Evolutionary conservation across 331 rosid genomes (phyloP).

Genomic region (Acacia concinna): DNA sequence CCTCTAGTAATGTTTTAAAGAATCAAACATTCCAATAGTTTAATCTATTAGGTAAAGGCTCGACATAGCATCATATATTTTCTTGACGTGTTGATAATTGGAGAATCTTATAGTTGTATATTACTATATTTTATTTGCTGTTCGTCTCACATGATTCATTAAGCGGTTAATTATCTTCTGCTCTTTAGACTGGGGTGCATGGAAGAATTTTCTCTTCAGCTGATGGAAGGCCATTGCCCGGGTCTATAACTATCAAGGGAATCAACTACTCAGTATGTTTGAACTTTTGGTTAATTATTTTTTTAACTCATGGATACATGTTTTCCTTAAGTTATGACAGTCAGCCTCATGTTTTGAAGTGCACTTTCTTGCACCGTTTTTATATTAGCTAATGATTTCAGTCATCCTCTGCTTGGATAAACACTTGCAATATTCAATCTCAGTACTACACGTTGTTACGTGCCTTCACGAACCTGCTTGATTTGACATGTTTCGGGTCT

Average conservation of each 20-base stretch:
- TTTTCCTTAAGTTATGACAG: not conserved
- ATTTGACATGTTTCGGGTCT: slow-evolving; percentile 16
- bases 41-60: not conserved
- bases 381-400: slow-evolving; percentile 10
- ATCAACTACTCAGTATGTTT: slow-evolving; percentile 69
- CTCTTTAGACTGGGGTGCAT: slow-evolving; percentile 77
- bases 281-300: not conserved
- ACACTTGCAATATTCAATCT: not conserved
- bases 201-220: slow-evolving; percentile 83
- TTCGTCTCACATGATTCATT: slow-evolving; percentile 8
- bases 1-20: not conserved
- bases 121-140: not conserved
- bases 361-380: not conserved
- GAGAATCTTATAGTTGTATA: not conserved
- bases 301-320: not conserved
- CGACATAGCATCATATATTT: not conserved
- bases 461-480: not conserved
- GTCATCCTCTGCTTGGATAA: not conserved
- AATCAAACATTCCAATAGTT: not conserved
- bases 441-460: not conserved
- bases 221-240: slow-evolving; percentile 73
- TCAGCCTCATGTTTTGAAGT: slow-evolving; percentile 6
- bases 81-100: not conserved
- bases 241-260: slow-evolving; percentile 59
- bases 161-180: slow-evolving; percentile 27